Percentiles rank a stretch among this genome's conserved stretches.
Conservation (phyloP, 768 basidiomycete species). For the Auricularia sp. region DNA sequence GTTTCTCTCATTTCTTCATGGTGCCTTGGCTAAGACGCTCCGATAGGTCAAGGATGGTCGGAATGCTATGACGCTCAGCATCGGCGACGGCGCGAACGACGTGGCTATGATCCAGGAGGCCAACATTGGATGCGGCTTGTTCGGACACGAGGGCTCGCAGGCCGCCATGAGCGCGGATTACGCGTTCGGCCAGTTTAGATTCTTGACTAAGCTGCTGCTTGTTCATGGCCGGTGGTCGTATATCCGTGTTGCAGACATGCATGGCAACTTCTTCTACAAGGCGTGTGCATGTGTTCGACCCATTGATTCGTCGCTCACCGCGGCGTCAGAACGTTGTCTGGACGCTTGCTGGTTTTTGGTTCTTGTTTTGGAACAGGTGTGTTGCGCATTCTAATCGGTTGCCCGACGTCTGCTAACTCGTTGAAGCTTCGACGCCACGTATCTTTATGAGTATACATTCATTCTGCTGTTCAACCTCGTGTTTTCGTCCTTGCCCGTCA, state of each 20-base stretch:
- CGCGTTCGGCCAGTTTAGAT: conserved; percentile 95
- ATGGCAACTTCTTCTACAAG: conserved; percentile 98
- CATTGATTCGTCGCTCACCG: background rate
- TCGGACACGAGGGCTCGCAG: conserved; percentile 92
- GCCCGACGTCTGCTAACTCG: too few species aligned
- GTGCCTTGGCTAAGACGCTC: too few species aligned
- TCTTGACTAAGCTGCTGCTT: conserved; percentile 78
- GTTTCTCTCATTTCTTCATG: too few species aligned
- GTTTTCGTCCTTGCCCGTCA: conserved; percentile 91
- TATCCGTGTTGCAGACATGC: conserved; percentile 92
- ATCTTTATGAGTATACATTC: conserved; percentile 91
- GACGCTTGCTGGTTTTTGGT: conserved; percentile 94
- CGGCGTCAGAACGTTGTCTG: conserved; percentile 69
- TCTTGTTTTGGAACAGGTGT: conserved; percentile 75
- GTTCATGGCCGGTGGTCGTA: conserved; percentile 98
- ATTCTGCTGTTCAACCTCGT: conserved; percentile 83
- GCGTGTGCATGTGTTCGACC: conserved; percentile 28
- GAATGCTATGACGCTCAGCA: conserved; percentile 91
- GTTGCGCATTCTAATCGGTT: too few species aligned
- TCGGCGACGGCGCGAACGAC: conserved; percentile 96
- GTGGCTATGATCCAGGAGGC: conserved; percentile 99
- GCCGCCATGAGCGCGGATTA: conserved; percentile 99
- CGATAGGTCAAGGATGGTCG: conserved; percentile 95
- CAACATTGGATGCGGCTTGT: conserved; percentile 91
- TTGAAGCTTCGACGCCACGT: conserved; percentile 81